Percentiles rank a stretch among this genome's conserved stretches.
These are phyloP conservation scores for Neonectria sp. DNA, from an alignment of 2,329 filamentous ascomycete species.

Conservation along the genomic window DNA sequence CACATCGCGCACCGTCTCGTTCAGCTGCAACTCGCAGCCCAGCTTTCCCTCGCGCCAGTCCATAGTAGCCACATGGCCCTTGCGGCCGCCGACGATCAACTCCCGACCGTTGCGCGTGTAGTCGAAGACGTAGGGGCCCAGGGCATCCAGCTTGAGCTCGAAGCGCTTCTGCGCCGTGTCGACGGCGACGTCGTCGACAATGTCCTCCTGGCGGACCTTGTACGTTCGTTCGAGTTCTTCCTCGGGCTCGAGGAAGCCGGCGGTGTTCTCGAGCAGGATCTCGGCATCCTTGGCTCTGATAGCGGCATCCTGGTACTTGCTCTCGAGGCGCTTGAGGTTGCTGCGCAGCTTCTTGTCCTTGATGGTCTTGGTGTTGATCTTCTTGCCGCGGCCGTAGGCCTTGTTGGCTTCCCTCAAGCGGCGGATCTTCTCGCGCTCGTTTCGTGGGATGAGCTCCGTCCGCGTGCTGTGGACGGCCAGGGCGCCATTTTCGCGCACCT, in stretches of 20 bases:
- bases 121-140: constrained; percentile 91
- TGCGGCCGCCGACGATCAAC: constrained; percentile 87
- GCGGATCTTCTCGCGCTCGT: constrained; percentile 66
- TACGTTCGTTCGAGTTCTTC: constrained; percentile 92
- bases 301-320: constrained; percentile 85
- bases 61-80: constrained; percentile 96
- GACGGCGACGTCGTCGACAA: constrained; percentile 79
- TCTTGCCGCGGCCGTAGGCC: constrained; percentile 87
- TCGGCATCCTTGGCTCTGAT: constrained; percentile 94
- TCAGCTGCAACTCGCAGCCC: constrained; percentile 90
- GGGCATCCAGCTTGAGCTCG: constrained; percentile 84
- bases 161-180: constrained; percentile 95
- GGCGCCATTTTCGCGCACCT: constrained; percentile 67
- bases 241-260: constrained; percentile 91
- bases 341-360: constrained; percentile 92
- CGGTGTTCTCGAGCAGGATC: constrained; percentile 89
- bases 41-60: constrained; percentile 95
- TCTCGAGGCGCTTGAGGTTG: constrained; percentile 84
- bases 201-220: constrained; percentile 91
- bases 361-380: constrained; percentile 79
- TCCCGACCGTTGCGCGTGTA: constrained; percentile 93
- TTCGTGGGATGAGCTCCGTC: constrained; percentile 66
- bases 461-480: constrained; percentile 64
- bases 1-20: constrained; percentile 90
- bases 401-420: constrained; percentile 76